Base-by-base conservation (phyloP, 1,284 basidiomycete species). In the Leccinum subspadiceum region DNA sequence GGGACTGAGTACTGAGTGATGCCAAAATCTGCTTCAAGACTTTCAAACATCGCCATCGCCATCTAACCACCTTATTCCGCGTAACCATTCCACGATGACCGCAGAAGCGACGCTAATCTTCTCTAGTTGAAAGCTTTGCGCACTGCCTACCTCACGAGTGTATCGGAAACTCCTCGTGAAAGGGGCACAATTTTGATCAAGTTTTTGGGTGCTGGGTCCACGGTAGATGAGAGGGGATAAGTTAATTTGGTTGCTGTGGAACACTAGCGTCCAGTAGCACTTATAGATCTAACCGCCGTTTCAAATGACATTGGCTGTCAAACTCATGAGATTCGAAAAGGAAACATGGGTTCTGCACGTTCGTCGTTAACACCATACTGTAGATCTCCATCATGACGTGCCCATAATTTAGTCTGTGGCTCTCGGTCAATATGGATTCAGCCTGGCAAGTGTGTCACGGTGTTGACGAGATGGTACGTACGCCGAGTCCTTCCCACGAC, bases 31-130 rank as follows among this genome's bases (percentile, higher is more conserved):
- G 62, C 10, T 55, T 54, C 57, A 64, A 44, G 6, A 20, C 15
- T 4, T 54, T 13, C 17, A 60, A 9, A n/a, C 60, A 60, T 33
- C 4, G 31, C 5, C 35, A 17, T 56, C 31, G 17, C 51, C 22
- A 12, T 20, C 2, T 2, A 64, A 37, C 62, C 62, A 62, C 48
- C 6, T 31, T 51, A 20, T 60, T 60, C n/a, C 48, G 57, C 1
- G 49, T 41, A 26, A 26, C 24, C 24, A 26, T 26, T 61, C 56
- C 9, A 64, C 50, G 41, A 58, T 15, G 4, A 46, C 13, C 1
- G 39, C 7, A 6, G 61, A 64, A 9, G 53, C 61, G n/a, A 68
- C 57, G 24, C 53, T 33, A 4, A 58, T 56, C 46, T 35, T 67
- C 6, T 65, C 63, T 7, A 66, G 17, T 44, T 37, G 54, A 39